Evolutionary conservation across 768 basidiomycete species (phyloP).

Genomic region (Albatrellus ellisii): DNA sequence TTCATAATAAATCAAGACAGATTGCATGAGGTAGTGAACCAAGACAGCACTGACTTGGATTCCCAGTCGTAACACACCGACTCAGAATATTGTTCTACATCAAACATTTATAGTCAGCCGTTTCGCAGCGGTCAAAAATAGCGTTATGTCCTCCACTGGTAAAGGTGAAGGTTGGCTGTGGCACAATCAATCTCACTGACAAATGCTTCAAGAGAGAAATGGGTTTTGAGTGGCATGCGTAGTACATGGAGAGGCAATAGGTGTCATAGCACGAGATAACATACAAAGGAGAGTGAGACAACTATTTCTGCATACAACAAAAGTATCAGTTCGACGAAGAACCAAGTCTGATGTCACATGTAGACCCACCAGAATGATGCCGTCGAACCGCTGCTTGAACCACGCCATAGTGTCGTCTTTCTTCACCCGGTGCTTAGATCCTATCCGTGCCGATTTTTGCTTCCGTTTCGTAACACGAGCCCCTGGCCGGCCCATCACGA

Average conservation of each 20-base stretch:
- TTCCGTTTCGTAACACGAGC: slow-evolving; percentile 84
- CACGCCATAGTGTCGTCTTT: slow-evolving; percentile 95
- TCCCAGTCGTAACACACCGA: too few species aligned
- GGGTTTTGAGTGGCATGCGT: slow-evolving; percentile 4
- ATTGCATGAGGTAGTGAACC: too few species aligned
- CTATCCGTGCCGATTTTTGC: slow-evolving; percentile 77
- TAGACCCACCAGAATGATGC: slow-evolving; percentile 76
- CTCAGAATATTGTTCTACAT: too few species aligned
- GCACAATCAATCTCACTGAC: too few species aligned
- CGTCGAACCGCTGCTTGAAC: slow-evolving; percentile 99
- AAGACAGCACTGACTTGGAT: too few species aligned
- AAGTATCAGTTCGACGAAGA: not conserved
- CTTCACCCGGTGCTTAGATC: slow-evolving; percentile 81
- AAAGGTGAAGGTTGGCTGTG: too few species aligned
- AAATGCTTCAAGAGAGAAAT: not conserved
- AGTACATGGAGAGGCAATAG: slow-evolving; percentile 6
- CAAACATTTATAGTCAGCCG: too few species aligned
- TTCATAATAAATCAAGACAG: too few species aligned
- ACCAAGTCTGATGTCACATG: not conserved
- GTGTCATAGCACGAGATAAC: slow-evolving; percentile 4
- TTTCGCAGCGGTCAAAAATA: too few species aligned
- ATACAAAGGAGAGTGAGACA: not conserved
- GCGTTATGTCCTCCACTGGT: too few species aligned
- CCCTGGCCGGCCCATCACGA: slow-evolving; percentile 95
- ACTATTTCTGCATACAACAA: slow-evolving; percentile 7